Evolutionary conservation across 768 basidiomycete genomes (phyloP).

Genomic region (Leccinum disarticulatum): DNA sequence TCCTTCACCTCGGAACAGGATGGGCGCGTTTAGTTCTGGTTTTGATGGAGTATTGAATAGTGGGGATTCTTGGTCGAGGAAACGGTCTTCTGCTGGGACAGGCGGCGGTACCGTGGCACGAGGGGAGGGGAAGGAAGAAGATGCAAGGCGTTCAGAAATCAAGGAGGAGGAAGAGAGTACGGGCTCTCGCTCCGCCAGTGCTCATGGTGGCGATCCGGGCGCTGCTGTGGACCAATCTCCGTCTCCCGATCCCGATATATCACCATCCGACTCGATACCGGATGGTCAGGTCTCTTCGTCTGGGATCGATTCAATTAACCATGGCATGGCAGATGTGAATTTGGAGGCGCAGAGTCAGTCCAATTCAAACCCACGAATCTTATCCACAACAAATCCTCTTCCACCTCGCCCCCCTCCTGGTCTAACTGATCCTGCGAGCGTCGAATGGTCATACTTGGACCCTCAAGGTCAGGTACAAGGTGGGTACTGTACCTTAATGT

Average conservation of each 20-base stretch:
- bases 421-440: conserved; percentile 50
- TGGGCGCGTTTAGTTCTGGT: conserved; percentile 54
- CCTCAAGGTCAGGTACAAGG: conserved; percentile 92
- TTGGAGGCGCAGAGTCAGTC: conserved; percentile 13
- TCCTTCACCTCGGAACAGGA: conserved; percentile 64
- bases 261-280: conserved; percentile 4
- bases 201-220: conserved; percentile 10
- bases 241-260: conserved; percentile 12
- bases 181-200: conserved; percentile 5
- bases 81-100: conserved; percentile 61
- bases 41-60: conserved; percentile 73
- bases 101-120: conserved; percentile 36
- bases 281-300: conserved; percentile 13
- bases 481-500: conserved; percentile 30
- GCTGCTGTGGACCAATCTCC: conserved; percentile 9
- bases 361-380: conserved; percentile 5
- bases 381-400: conserved; percentile 14
- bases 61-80: conserved; percentile 71
- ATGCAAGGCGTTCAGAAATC: conserved; percentile 47
- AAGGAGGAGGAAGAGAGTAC: conserved; percentile 56
- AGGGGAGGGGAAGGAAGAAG: conserved; percentile 40
- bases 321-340: conserved; percentile 16
- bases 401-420: conserved; percentile 44
- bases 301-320: conserved; percentile 9
- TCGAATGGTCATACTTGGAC: conserved; percentile 93